Evolutionary conservation across 2,329 filamentous ascomycete species (phyloP).

Genomic region (Calonectria hawksworthii): DNA sequence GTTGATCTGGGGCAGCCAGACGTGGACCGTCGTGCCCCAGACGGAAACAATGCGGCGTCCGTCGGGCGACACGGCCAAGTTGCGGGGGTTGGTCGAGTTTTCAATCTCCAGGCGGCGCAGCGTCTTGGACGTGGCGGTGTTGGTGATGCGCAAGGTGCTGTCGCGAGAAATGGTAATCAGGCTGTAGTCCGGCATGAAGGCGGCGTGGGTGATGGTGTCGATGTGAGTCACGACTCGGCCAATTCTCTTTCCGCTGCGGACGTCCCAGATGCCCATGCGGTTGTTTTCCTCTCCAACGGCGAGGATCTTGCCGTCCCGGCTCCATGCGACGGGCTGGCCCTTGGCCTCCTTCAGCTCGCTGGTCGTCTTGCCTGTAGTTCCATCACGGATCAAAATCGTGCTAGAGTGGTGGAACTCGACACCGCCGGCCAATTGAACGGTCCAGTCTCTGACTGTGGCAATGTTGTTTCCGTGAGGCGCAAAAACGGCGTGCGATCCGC

Average conservation of each 20-base stretch:
- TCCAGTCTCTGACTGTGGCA: slow-evolving; percentile 51
- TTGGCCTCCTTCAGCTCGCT: slow-evolving; percentile 49
- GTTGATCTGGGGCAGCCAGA: slow-evolving; percentile 53
- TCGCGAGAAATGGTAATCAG: slow-evolving; percentile 55
- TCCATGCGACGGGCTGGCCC: slow-evolving; percentile 51
- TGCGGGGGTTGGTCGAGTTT: slow-evolving; percentile 47
- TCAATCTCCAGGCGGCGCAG: slow-evolving; percentile 54
- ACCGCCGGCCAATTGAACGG: slow-evolving; percentile 46
- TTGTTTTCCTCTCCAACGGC: slow-evolving; percentile 48
- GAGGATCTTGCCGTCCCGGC: slow-evolving; percentile 47
- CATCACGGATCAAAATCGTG: slow-evolving; percentile 50
- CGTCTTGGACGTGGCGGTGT: slow-evolving; percentile 50
- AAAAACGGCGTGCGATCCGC: slow-evolving; percentile 50
- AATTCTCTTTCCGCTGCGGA: slow-evolving; percentile 43
- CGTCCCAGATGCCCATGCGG: slow-evolving; percentile 52
- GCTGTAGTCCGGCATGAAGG: slow-evolving; percentile 49
- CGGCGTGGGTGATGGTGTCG: slow-evolving; percentile 54
- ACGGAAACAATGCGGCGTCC: slow-evolving; percentile 53
- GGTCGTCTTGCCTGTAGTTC: slow-evolving; percentile 47
- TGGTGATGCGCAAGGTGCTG: slow-evolving; percentile 54
- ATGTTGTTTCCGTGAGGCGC: slow-evolving; percentile 36
- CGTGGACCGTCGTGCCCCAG: slow-evolving; percentile 55
- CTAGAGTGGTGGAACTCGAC: slow-evolving; percentile 50
- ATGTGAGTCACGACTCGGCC: slow-evolving; percentile 54
- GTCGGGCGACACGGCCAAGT: slow-evolving; percentile 51